Conservation (phyloP, 306 rosid species). For the Dryas drummondii region DNA sequence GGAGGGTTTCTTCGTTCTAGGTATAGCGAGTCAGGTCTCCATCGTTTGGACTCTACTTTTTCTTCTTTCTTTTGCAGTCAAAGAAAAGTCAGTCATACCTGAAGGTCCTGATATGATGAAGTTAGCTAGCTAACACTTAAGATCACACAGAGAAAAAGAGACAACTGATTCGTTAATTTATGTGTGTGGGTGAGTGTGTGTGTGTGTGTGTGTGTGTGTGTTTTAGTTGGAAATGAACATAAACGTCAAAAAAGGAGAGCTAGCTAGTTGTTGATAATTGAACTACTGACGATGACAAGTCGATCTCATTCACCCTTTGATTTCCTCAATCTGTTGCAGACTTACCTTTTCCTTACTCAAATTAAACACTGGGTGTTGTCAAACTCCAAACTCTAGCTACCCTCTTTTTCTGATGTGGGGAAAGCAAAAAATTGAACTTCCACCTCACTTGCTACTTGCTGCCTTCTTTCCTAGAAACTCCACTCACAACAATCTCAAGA, state of each 20-base stretch:
- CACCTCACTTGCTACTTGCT: background rate
- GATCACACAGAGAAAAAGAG: conserved; percentile 24
- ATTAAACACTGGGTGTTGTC: conserved; percentile 26
- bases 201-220: background rate
- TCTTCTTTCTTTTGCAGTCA: conserved; percentile 63
- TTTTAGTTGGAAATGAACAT: conserved; percentile 2
- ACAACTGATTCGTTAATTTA: conserved; percentile 21
- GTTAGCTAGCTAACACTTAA: conserved; percentile 16
- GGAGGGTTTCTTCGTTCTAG: conserved; percentile 27
- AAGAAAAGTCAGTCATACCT: conserved; percentile 67
- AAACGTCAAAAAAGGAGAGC: conserved; percentile 36
- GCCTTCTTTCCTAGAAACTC: conserved; percentile 13
- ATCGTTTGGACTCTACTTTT: conserved; percentile 51
- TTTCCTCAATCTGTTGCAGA: conserved; percentile 27
- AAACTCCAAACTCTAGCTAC: conserved; percentile 10
- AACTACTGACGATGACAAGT: conserved; percentile 59
- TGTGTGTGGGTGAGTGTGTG: no score
- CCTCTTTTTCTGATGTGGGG: conserved; percentile 14
- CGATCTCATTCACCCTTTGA: conserved; percentile 32
- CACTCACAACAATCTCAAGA: background rate
- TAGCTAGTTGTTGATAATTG: conserved; percentile 12
- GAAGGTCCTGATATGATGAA: conserved; percentile 27
- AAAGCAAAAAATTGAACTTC: background rate
- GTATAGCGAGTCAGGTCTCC: conserved; percentile 64
- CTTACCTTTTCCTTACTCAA: conserved; percentile 38